Percentiles rank a stretch among this genome's conserved stretches.
phyloP scores from a whole-genome alignment of 2,329 filamentous ascomycete genomes.

The Venturiaceae sp. region DNA sequence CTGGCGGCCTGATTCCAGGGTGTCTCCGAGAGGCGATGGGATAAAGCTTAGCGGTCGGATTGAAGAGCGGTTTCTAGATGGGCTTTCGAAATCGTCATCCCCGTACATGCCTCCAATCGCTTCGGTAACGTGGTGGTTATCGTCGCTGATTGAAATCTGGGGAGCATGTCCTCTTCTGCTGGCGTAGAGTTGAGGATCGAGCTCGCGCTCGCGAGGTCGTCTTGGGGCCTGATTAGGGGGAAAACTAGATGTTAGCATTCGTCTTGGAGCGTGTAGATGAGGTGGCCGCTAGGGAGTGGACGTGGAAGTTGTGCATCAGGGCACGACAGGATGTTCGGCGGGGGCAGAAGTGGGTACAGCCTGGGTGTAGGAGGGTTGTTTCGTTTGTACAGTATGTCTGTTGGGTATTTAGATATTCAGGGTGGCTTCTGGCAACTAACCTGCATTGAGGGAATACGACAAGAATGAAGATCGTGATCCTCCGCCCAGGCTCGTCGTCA shows the following conservation, averaged over 20 bases:
- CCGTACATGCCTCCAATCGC: constrained; percentile 87
- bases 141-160: constrained; percentile 68
- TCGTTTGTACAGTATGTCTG: not conserved
- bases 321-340: not conserved
- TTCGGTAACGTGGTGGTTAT: constrained; percentile 89
- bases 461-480: not conserved
- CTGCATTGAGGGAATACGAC: not conserved
- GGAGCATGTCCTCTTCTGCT: constrained; percentile 48
- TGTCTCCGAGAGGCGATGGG: constrained; percentile 7
- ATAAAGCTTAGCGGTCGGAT: constrained; percentile 9
- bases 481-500: not conserved
- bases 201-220: constrained; percentile 28
- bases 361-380: not conserved
- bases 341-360: not conserved
- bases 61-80: constrained; percentile 63
- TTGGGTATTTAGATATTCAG: not conserved
- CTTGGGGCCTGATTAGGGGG: constrained; percentile 22
- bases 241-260: not conserved
- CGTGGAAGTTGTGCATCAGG: not conserved
- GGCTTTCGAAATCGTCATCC: constrained; percentile 49
- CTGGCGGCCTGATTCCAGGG: not conserved
- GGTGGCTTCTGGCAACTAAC: not conserved
- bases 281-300: not conserved
- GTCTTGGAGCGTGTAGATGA: not conserved
- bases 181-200: constrained; percentile 36